Conservation (phyloP, 202 grass and related monocot genomes). For the Carex arenaria region DNA sequence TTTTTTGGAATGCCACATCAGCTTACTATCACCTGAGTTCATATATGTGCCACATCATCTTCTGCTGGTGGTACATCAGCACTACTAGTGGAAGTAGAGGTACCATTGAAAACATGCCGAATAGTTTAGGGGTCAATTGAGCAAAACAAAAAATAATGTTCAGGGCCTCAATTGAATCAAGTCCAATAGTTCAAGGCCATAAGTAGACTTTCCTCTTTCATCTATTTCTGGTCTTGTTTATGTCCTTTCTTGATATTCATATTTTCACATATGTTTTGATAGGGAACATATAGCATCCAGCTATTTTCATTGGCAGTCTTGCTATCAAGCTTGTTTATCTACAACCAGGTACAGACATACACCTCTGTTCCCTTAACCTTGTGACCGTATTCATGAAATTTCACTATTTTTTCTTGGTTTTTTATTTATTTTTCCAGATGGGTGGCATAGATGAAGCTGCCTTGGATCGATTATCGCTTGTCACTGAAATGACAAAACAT, state of each 20-base stretch:
- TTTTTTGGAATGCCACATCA: background rate
- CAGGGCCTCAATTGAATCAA: background rate
- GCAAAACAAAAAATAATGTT: background rate
- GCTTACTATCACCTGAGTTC: background rate
- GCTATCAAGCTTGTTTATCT: constrained; percentile 78
- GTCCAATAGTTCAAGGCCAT: background rate
- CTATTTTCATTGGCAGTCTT: constrained; percentile 76
- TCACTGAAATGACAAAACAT: constrained; percentile 91
- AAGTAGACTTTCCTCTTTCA: background rate
- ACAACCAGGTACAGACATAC: constrained; percentile 56
- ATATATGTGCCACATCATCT: background rate
- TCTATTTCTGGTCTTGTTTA: background rate
- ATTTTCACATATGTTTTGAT: constrained; percentile 20
- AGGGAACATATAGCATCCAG: constrained; percentile 77
- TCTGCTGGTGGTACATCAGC: background rate
- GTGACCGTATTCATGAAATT: constrained; percentile 8
- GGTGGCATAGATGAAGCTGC: constrained; percentile 79
- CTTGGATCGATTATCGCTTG: constrained; percentile 74
- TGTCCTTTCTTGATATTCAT: background rate
- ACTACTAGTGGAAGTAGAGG: background rate
- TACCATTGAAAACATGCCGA: background rate
- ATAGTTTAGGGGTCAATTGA: background rate
- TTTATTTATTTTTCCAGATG: constrained; percentile 37
- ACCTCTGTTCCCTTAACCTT: constrained; percentile 9
- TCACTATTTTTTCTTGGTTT: background rate